Base-by-base conservation (phyloP, 495 filamentous ascomycete genomes). In the Chlorociboria aeruginascens region DNA sequence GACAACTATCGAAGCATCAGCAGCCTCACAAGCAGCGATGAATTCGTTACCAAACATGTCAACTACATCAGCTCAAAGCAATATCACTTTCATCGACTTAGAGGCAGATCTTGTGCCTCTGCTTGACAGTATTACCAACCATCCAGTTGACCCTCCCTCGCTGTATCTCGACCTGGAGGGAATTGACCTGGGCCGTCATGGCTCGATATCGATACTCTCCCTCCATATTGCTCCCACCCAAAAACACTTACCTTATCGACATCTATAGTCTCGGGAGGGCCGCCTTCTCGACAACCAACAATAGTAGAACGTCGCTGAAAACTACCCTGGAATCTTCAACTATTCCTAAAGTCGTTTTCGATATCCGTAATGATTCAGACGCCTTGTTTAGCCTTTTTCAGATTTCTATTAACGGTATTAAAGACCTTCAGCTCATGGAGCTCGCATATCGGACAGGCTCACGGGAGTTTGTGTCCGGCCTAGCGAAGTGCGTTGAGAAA, bases 121-220 rank as follows among this genome's bases (percentile, higher is more conserved):
- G 10, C 33, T 35, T 6, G 33, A 35, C 13, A 35, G 33, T 13
- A 13, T 13, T 35, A 3, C 10, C 10, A 35, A 7, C 6, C 33
- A 2, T 35, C 2, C 1, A 35, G 1, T 13, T 13, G 7, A 35
- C 3, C 33, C 60, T 52, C 66, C 69, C 6, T 65, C 69, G 2
- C 56, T 78, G 1, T 79, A 71, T 56, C 35, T 79, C 32, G 74
- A 78, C 52, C 54, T 79, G 11, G 76, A 78, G 58, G 77, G 75
- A 8, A 57, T 66, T 10, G 54, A 61, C 3, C 70, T 78, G 30
- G 62, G 43, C 32, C 63, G 73, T 0, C 39, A 70, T 8, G 73
- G 76, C 28, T 63, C 61, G 10, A 59, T 79, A 3, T 74, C 70
- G 10, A 62, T 80, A 31, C 44, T 79, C 0, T 55, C 65, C 12